A percentile compares a stretch with the other conserved stretches of the same genome.
Evolutionary conservation across 2,329 filamentous ascomycete species (phyloP).

Genomic region (Zopfia rhizophila): DNA sequence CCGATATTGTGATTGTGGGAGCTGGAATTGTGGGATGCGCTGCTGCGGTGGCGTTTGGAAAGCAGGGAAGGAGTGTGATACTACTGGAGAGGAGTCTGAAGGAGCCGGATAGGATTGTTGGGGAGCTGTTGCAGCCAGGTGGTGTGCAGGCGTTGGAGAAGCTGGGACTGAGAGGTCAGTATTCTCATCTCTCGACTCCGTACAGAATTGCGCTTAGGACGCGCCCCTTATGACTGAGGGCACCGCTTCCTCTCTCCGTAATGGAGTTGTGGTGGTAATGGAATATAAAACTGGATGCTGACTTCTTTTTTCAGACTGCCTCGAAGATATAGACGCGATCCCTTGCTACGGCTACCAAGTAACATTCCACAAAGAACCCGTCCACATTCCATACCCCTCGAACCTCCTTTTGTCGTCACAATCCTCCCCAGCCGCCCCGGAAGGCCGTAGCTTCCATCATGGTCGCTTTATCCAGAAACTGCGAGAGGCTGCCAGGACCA

Average conservation of each 20-base stretch:
- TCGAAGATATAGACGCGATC: slow-evolving; percentile 89
- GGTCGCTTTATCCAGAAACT: slow-evolving; percentile 90
- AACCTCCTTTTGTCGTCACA: slow-evolving; percentile 58
- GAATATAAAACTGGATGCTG: no score
- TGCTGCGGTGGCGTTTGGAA: slow-evolving; percentile 82
- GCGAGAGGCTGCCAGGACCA: slow-evolving; percentile 75
- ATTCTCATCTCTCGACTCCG: background rate
- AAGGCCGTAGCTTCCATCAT: slow-evolving; percentile 90
- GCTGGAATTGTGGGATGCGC: slow-evolving; percentile 92
- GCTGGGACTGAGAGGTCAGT: slow-evolving; percentile 72
- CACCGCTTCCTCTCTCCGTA: no score
- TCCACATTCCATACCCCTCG: slow-evolving; percentile 81
- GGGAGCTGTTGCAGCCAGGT: slow-evolving; percentile 93
- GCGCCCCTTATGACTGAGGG: no score
- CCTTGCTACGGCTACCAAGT: slow-evolving; percentile 88
- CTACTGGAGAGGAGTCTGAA: slow-evolving; percentile 89
- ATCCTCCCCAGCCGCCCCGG: slow-evolving; percentile 56
- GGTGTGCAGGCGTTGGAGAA: slow-evolving; percentile 83
- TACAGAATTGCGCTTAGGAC: no score
- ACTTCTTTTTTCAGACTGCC: slow-evolving; percentile 67
- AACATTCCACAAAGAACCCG: slow-evolving; percentile 78
- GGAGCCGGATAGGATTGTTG: slow-evolving; percentile 95
- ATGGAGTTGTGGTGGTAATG: no score
- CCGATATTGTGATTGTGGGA: slow-evolving; percentile 90
- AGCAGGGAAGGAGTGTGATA: slow-evolving; percentile 90